A percentile compares a stretch with the other conserved stretches of the same genome.
These are phyloP conservation scores for Conticribra weissflogii DNA, from an alignment of 108 stramenopile species.

Conservation along the genomic window DNA sequence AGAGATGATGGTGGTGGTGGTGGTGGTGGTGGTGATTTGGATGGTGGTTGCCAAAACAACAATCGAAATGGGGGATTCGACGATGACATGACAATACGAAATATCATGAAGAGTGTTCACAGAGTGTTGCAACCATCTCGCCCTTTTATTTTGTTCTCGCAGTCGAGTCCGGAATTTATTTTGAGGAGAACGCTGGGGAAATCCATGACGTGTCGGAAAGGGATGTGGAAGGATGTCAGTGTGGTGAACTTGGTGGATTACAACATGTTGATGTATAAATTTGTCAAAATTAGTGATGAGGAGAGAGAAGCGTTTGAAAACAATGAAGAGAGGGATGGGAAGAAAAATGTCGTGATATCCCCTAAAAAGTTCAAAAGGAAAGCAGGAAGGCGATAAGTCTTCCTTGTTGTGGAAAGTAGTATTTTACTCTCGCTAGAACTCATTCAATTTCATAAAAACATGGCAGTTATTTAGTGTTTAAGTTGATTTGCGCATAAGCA, in stretches of 20 bases:
- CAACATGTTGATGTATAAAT: constrained; percentile 36
- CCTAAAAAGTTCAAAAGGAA: no score
- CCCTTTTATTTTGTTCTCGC: constrained; percentile 64
- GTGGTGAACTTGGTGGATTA: constrained; percentile 33
- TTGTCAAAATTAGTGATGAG: constrained; percentile 21
- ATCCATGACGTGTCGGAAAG: not conserved
- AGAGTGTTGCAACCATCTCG: constrained; percentile 68
- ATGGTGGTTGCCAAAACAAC: constrained; percentile 27
- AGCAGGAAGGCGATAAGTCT: no score
- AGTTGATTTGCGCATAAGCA: not conserved
- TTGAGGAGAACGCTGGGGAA: constrained; percentile 39
- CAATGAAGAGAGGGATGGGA: not conserved
- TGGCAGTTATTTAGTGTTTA: not conserved
- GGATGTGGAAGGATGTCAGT: constrained; percentile 41
- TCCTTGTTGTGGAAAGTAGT: no score
- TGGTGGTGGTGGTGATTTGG: constrained; percentile 21
- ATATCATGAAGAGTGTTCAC: constrained; percentile 65
- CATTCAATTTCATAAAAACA: no score
- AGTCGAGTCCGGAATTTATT: constrained; percentile 76
- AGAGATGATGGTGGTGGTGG: constrained; percentile 3
- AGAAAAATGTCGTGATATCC: not conserved
- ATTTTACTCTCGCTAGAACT: no score
- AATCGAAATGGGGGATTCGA: not conserved
- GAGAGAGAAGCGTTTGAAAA: not conserved
- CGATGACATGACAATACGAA: constrained; percentile 28